These are phyloP conservation scores for Solanum piurae DNA, from an alignment of 257 asterid genomes.

Conservation along the genomic window DNA sequence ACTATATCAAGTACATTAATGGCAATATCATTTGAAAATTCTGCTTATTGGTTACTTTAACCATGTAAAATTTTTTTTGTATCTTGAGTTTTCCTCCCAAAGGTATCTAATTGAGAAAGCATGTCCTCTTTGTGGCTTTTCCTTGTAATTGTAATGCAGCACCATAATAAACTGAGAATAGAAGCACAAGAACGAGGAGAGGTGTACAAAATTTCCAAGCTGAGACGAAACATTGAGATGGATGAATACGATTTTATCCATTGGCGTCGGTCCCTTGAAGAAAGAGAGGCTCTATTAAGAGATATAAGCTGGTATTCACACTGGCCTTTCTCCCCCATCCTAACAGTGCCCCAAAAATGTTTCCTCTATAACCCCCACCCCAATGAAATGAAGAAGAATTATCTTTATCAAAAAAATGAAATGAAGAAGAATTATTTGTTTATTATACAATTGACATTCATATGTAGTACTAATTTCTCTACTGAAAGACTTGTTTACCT, in stretches of 20 bases:
- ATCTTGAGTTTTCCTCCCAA: not conserved
- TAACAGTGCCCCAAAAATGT: not conserved
- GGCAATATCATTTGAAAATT: not conserved
- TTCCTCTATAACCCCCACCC: not conserved
- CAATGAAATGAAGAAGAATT: not conserved
- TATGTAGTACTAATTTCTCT: not conserved
- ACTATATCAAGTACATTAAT: not conserved
- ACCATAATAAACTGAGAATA: conserved; percentile 40
- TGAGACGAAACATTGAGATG: conserved; percentile 87
- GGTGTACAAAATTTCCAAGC: conserved; percentile 44
- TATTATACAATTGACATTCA: not conserved
- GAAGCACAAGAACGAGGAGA: conserved; percentile 84
- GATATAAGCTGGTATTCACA: conserved; percentile 76
- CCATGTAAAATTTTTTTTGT: not conserved
- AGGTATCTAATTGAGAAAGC: not conserved
- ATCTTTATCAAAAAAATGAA: too few species aligned
- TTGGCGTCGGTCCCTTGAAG: conserved; percentile 94
- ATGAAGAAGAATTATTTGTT: not conserved
- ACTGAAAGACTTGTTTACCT: not conserved
- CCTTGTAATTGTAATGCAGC: conserved; percentile 26
- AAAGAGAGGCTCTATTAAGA: conserved; percentile 86
- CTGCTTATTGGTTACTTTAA: not conserved
- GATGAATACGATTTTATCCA: conserved; percentile 88
- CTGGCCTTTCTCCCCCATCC: not conserved
- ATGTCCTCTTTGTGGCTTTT: not conserved